These are phyloP conservation scores for Protomyces gravidus DNA, from an alignment of 1,139 yeast species.

Conservation along the genomic window DNA sequence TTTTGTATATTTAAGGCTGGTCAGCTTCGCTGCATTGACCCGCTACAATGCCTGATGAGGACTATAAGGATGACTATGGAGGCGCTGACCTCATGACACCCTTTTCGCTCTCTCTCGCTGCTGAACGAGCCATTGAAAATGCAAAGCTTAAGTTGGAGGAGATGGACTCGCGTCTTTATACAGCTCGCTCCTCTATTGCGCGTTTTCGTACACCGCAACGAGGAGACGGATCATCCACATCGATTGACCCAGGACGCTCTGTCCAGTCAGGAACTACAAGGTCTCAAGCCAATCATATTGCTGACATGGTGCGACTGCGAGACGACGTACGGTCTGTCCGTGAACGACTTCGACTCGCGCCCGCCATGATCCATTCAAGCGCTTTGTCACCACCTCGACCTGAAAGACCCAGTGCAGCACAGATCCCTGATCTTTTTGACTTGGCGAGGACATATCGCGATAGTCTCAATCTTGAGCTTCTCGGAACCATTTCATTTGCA, in stretches of 20 bases:
- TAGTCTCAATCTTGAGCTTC: neutral
- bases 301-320: conserved; percentile 2
- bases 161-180: conserved; percentile 15
- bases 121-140: conserved; percentile 20
- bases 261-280: conserved; percentile 1
- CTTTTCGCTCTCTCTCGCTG: conserved; percentile 22
- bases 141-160: conserved; percentile 24
- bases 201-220: neutral
- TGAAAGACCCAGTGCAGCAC: neutral
- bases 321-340: neutral
- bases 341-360: neutral
- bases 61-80: conserved; percentile 2
- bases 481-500: neutral
- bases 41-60: neutral
- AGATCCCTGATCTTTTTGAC: neutral
- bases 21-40: no score
- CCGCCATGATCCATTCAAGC: no score
- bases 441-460: neutral
- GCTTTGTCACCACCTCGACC: conserved; percentile 13
- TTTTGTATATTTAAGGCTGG: no score
- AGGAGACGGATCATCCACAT: neutral
- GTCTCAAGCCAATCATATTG: conserved; percentile 1
- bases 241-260: neutral
- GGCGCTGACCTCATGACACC: conserved; percentile 28
- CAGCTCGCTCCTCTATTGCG: conserved; percentile 14